Conservation (phyloP, 805 yeast genomes). For the Hemisphaericaspora nanyangensis region DNA sequence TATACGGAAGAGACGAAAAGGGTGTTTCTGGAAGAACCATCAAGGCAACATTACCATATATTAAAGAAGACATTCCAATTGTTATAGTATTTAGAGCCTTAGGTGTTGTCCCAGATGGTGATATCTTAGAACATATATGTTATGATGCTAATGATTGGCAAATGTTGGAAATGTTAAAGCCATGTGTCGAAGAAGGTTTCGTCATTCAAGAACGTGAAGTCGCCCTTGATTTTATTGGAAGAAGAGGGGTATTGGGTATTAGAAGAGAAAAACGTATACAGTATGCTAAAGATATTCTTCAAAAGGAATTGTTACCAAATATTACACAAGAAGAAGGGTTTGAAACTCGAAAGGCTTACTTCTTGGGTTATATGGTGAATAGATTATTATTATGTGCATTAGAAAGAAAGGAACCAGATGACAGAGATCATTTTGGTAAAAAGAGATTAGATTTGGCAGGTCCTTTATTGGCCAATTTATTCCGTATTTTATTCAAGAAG, state of each 20-base stretch:
- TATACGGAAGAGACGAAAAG: constrained; percentile 77
- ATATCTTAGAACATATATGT: constrained; percentile 95
- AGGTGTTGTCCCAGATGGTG: constrained; percentile 99
- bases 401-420: constrained; percentile 97
- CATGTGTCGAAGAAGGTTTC: constrained; percentile 98
- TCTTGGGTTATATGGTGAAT: constrained; percentile 97
- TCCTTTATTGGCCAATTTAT: constrained; percentile 91
- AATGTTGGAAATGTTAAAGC: constrained; percentile 98
- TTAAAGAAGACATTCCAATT: constrained; percentile 94
- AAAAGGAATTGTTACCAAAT: constrained; percentile 94
- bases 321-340: constrained; percentile 97
- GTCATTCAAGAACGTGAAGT: constrained; percentile 97
- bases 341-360: constrained; percentile 94
- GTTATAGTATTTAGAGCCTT: constrained; percentile 96
- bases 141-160: constrained; percentile 98
- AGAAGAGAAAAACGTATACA: constrained; percentile 97
- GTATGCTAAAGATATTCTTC: constrained; percentile 94
- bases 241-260: constrained; percentile 96
- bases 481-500: constrained; percentile 90
- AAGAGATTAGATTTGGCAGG: constrained; percentile 98
- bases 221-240: constrained; percentile 95
- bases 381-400: constrained; percentile 90
- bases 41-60: constrained; percentile 93
- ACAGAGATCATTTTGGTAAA: constrained; percentile 99
- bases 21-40: constrained; percentile 74